Evolutionary conservation across 805 yeast species (phyloP).

Genomic region (Millerozyma acaciae): DNA sequence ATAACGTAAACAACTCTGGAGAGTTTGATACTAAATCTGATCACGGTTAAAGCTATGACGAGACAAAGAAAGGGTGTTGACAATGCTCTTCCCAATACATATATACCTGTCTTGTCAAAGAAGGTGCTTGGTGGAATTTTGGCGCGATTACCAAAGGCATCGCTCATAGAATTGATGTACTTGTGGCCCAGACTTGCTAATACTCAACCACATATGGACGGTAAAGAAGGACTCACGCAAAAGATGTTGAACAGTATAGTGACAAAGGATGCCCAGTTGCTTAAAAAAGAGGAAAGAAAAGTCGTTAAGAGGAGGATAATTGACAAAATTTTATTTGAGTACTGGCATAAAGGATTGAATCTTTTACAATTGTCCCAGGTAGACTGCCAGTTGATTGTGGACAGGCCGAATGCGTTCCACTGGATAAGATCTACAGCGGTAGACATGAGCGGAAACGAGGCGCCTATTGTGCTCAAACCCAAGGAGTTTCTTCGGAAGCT

Average conservation of each 20-base stretch:
- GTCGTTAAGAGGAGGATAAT: constrained; percentile 31
- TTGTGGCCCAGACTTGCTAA: constrained; percentile 33
- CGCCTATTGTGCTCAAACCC: constrained; percentile 44
- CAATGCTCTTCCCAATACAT: constrained; percentile 36
- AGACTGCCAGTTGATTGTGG: constrained; percentile 62
- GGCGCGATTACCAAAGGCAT: constrained; percentile 26
- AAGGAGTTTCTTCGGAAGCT: constrained; percentile 47
- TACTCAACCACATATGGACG: constrained; percentile 23
- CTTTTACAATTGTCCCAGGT: constrained; percentile 65
- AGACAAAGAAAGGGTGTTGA: constrained; percentile 1
- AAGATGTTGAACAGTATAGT: constrained; percentile 18
- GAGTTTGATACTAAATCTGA: too few species aligned
- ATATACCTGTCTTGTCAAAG: constrained; percentile 29
- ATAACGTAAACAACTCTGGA: too few species aligned
- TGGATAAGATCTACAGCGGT: constrained; percentile 50
- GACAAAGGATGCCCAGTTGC: constrained; percentile 10
- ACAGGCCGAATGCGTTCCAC: constrained; percentile 45
- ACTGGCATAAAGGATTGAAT: constrained; percentile 57
- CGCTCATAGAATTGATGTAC: constrained; percentile 27
- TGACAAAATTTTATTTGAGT: constrained; percentile 44
- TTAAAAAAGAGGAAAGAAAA: constrained; percentile 9
- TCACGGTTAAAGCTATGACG: constrained; percentile 4
- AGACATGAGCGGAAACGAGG: constrained; percentile 27
- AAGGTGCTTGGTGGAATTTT: constrained; percentile 19
- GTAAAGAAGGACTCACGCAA: constrained; percentile 13